These are phyloP conservation scores for Chionographis japonica DNA, from an alignment of 106 monocot species.

Conservation along the genomic window DNA sequence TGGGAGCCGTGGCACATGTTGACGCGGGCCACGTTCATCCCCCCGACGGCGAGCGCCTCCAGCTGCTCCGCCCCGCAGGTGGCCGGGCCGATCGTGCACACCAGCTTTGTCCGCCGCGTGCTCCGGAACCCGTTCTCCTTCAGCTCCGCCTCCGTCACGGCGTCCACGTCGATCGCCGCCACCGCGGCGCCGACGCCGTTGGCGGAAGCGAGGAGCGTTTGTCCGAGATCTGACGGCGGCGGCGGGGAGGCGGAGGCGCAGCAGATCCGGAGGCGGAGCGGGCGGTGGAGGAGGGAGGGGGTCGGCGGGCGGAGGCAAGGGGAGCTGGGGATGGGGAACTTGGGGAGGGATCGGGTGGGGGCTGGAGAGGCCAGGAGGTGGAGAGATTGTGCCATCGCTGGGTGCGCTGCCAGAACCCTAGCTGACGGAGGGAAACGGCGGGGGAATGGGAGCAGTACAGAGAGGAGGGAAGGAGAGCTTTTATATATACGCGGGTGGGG, in stretches of 20 bases:
- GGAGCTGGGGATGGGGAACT: not conserved
- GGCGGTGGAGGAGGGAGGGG: not conserved
- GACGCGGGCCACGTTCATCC: constrained; percentile 94
- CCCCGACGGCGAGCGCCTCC: constrained; percentile 93
- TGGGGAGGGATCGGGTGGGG: constrained; percentile 8
- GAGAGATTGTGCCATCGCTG: constrained; percentile 22
- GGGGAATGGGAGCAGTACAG: too few species aligned
- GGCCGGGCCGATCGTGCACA: constrained; percentile 94
- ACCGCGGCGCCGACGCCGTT: constrained; percentile 16
- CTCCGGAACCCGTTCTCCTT: constrained; percentile 94
- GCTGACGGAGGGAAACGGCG: not conserved
- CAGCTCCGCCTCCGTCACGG: constrained; percentile 86
- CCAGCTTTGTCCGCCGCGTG: constrained; percentile 83
- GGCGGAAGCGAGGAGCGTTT: constrained; percentile 13
- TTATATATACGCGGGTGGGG: too few species aligned
- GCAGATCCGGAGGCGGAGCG: constrained; percentile 12
- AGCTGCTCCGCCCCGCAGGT: constrained; percentile 76
- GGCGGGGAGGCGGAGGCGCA: constrained; percentile 7
- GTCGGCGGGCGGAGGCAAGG: not conserved
- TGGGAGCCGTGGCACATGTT: constrained; percentile 98
- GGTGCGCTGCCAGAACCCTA: not conserved
- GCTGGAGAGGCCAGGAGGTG: constrained; percentile 11
- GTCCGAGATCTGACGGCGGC: constrained; percentile 2
- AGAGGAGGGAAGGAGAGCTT: too few species aligned
- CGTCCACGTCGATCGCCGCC: constrained; percentile 64